Base-by-base conservation (phyloP, 1,284 basidiomycete genomes). In the Moesziomyces sp. region DNA sequence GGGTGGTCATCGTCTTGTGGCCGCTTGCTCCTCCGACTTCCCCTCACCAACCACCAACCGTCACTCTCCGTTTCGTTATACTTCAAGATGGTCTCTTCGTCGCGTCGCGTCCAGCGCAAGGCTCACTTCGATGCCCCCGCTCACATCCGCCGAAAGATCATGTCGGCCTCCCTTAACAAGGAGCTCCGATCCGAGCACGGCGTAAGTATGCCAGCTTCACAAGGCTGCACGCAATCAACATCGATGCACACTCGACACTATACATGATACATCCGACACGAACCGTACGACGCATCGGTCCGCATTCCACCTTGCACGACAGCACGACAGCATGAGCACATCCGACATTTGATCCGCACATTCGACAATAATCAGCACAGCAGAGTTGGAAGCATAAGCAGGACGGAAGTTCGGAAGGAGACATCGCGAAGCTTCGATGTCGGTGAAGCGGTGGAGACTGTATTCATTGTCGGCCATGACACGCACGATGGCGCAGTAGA, bases 161-260 rank as follows among this genome's bases (percentile, higher is more conserved):
- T 99, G 94, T 94, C 93, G 80, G 93, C 95, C 71, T 88, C 94
- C 62, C 90, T 99, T 74, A 92, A 92, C 80, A 98, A 97, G 89
- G 96, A 97, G 85, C 91, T 99, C 83, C 91, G 94, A 78, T 87
- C 86, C 85, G 93, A 97, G 88, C 89, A 99, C 89, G 92, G 91
- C 86, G 94, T 97, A 85, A 83, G 92, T 89, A 72, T 76, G 35
- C 58, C 19, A 18, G 5, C 7, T 26, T 3, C 16, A 9, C n/a
- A 9, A 51, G 51, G 9, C 46, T 13, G 30, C 30, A 53, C 52
- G 48, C 49, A 52, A 23, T 42, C 45, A 58, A 47, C 44, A 51
- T 26, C 21, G 43, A 19, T 50, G 45, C 33, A 35, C 30, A 8
- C 23, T 28, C 16, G 35, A 21, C 18, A 35, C 14, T 16, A 18